phyloP scores from a whole-genome alignment of 805 yeast genomes.

The Pichia heedii region DNA sequence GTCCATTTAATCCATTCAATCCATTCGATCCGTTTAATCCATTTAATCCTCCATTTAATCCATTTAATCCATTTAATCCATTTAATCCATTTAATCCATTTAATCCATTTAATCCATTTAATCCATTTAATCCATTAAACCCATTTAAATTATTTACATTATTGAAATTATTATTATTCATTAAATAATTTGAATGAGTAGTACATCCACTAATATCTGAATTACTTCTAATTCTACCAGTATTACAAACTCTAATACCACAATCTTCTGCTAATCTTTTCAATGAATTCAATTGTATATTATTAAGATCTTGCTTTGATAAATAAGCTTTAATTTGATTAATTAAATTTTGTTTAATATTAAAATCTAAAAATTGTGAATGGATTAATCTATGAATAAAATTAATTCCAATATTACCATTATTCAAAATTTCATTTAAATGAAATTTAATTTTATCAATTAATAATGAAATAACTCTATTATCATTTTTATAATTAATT shows the following conservation, averaged over 20 bases:
- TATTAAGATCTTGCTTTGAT: conserved; percentile 50
- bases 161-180: no score
- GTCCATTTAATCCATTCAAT: no score
- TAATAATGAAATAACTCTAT: conserved; percentile 49
- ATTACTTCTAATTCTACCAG: conserved; percentile 17
- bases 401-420: conserved; percentile 43
- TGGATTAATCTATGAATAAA: conserved; percentile 75
- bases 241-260: conserved; percentile 41
- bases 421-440: conserved; percentile 5
- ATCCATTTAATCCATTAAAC: no score
- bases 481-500: conserved; percentile 58
- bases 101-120: no score
- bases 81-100: no score
- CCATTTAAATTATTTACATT: no score
- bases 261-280: conserved; percentile 88
- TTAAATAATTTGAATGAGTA: no score
- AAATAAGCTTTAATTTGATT: conserved; percentile 56
- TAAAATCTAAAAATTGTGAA: conserved; percentile 54
- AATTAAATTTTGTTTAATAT: conserved; percentile 47
- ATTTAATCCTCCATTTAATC: no score
- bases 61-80: no score
- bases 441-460: conserved; percentile 60
- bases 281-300: conserved; percentile 62
- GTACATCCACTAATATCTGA: conserved; percentile 4
- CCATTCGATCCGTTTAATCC: no score